Evolutionary conservation across 805 yeast genomes (phyloP), one percentile per base, ranked within the genome.

Genomic region (Alloascoidea hylecoeti): DNA sequence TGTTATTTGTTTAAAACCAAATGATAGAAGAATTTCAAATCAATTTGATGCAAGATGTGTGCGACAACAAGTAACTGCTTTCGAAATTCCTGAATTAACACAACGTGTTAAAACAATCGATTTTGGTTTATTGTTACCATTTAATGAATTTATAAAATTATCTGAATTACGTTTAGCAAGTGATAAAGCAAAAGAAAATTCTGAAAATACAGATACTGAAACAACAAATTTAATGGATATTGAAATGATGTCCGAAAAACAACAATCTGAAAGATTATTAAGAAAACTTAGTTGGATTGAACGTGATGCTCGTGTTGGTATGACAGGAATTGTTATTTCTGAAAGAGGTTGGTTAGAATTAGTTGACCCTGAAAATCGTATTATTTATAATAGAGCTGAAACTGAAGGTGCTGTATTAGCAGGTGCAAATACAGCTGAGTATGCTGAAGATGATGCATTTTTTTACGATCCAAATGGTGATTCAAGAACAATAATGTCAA

Each of bases 11-110:
- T 43, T 61, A 34, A 61, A 61, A 43, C 66, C 66, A 4, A 61
- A 61, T 42, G 66, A 61, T 41, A 53, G 59, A 32, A 48, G 56
- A 4, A 45, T 59, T 5, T 44, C 57, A 4, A 50, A 54, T 5
- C 52, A 58, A n/a, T 49, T 62, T 38, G 66, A 61, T 39, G 64
- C 65, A 6, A 52, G 65, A 17, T 59, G 64, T 39, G 63, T 61
- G 5, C 50, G 65, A 13, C 64, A 60, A 43, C 66, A 61, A 43
- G 52, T 60, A 16, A 51, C 56, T 33, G 64, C 65, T 1, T 47
- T 60, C 17, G 64, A 66, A 4, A 46, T 61, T 14, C 59, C 65
- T 4, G 66, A 61, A 40, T 47, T 62, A 23, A 60, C 65, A 3
- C 50, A 49, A 18, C 51, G 61, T 2, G 60, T 61, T n/a, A 56